phyloP scores from a whole-genome alignment of 129 eudicot genomes.

The sunflower (Helianthus annuus) region HanXRQr2.0-SUNRISE NC_035439.2:8766493-8766992 shows the following conservation, averaged over 20 bases:
- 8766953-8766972: conserved; percentile 76
- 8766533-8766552: conserved; percentile 92
- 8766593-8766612: conserved; percentile 98
- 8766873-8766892: not conserved
- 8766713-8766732: conserved; percentile 89
- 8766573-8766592: conserved; percentile 84
- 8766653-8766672: conserved; percentile 65
- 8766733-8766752: conserved; percentile 74
- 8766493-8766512: not conserved
- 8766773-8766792: conserved; percentile 50
- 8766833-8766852: not conserved
- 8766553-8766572: conserved; percentile 93
- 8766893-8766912: not conserved
- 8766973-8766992: conserved; percentile 67
- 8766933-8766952: conserved; percentile 43
- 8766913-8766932: conserved; percentile 21
- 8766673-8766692: conserved; percentile 57
- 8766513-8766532: conserved; percentile 80
- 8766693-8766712: conserved; percentile 79
- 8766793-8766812: conserved; percentile 33
- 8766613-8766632: conserved; percentile 97
- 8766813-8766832: conserved; percentile 48
- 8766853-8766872: not conserved
- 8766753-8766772: conserved; percentile 74
- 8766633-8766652: conserved; percentile 97